Percentiles rank a stretch among this genome's conserved stretches.
phyloP scores from a whole-genome alignment of 2,329 filamentous ascomycete species.

The Drechslerella coelobrocha region DNA sequence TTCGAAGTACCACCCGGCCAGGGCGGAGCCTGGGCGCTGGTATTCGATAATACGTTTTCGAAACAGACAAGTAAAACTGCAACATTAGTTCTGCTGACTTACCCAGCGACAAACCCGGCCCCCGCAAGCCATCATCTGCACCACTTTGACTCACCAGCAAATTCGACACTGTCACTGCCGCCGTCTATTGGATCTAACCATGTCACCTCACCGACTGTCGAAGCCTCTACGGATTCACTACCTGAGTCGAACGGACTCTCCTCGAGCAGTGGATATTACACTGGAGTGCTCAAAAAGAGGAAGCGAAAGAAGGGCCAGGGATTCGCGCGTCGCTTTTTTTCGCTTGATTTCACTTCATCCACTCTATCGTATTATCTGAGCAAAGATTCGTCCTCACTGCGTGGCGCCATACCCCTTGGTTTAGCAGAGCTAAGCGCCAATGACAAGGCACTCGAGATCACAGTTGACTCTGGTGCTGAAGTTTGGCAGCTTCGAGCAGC shows the following conservation, averaged over 20 bases:
- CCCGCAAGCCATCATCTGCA: conserved; percentile 75
- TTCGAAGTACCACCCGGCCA: conserved; percentile 76
- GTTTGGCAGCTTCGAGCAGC: conserved; percentile 91
- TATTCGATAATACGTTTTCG: conserved; percentile 99
- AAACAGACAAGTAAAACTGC: conserved; percentile 93
- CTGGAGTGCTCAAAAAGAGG: conserved; percentile 85
- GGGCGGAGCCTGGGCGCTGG: conserved; percentile 91
- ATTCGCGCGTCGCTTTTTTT: conserved; percentile 92
- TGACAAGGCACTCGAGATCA: conserved; percentile 86
- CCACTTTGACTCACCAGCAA: conserved; percentile 54
- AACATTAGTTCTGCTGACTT: conserved; percentile 92
- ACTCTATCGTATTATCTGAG: conserved; percentile 97
- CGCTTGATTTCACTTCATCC: conserved; percentile 89
- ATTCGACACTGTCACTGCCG: conserved; percentile 26
- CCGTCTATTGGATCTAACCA: conserved; percentile 8
- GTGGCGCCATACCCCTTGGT: conserved; percentile 89
- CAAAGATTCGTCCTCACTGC: conserved; percentile 86
- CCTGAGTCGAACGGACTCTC: conserved; percentile 35
- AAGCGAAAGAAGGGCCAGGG: conserved; percentile 92
- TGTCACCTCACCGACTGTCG: conserved; percentile 31
- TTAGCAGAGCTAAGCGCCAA: conserved; percentile 90
- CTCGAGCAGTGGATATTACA: conserved; percentile 63
- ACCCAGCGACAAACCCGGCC: conserved; percentile 80
- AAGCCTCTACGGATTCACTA: conserved; percentile 52
- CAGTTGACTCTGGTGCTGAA: conserved; percentile 94